These are phyloP conservation scores for Macrophomina tecta DNA, from an alignment of 2,329 filamentous ascomycete genomes.

Conservation along the genomic window DNA sequence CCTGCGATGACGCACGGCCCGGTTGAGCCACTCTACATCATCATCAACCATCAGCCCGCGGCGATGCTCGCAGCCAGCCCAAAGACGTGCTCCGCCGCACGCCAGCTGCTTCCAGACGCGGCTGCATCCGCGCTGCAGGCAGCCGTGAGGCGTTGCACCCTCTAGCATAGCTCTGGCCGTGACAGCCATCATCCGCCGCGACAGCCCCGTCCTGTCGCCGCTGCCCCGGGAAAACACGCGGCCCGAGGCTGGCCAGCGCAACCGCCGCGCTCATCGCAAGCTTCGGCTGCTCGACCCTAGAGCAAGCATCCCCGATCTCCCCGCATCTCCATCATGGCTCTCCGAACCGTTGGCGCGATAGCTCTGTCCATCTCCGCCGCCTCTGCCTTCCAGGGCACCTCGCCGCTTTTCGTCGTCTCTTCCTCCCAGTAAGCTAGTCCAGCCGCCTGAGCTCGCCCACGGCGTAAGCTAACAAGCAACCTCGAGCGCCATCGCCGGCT, in stretches of 20 bases:
- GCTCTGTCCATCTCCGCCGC: conserved; percentile 58
- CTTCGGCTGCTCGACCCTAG: conserved; percentile 17
- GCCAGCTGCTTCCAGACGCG: background rate
- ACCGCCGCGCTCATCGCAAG: conserved; percentile 29
- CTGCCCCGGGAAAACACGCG: conserved; percentile 30
- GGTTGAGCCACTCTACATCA: conserved; percentile 14
- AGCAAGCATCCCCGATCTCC: conserved; percentile 30
- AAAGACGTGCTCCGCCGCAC: background rate
- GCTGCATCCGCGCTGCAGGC: background rate
- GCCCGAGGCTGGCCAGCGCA: conserved; percentile 29
- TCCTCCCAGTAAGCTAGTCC: conserved; percentile 67
- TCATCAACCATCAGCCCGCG: background rate
- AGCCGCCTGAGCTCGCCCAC: conserved; percentile 1
- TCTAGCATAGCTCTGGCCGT: background rate
- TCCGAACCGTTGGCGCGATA: conserved; percentile 55
- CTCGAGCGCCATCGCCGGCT: conserved; percentile 36
- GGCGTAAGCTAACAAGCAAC: conserved; percentile 34
- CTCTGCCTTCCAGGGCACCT: conserved; percentile 82
- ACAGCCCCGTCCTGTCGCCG: conserved; percentile 23
- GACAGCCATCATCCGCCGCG: background rate
- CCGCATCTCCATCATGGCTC: conserved; percentile 43
- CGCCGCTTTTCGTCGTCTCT: conserved; percentile 88
- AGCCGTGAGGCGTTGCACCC: background rate
- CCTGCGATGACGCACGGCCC: conserved; percentile 23
- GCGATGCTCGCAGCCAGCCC: background rate